phyloP scores from a whole-genome alignment of 2,329 filamentous ascomycete genomes.

The Sporothrix curviconia region DNA sequence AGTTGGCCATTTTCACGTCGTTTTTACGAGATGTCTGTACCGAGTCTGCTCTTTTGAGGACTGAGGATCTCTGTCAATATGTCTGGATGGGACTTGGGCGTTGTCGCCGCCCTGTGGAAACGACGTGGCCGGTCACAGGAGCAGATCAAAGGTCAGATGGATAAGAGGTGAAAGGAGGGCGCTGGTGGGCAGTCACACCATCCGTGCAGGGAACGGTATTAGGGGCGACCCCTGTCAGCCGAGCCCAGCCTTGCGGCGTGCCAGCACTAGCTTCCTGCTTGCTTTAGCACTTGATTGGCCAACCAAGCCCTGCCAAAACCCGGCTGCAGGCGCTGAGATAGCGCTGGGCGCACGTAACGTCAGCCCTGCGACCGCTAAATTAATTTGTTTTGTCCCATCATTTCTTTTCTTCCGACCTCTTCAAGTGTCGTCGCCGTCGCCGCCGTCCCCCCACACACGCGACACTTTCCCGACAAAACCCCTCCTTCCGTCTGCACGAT shows the following conservation, averaged over 20 bases:
- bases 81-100: no score
- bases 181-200: no score
- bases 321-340: neutral
- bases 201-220: no score
- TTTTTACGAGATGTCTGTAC: no score
- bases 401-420: neutral
- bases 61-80: no score
- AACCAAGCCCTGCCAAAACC: neutral
- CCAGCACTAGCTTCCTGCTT: conserved; percentile 5
- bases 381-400: no score
- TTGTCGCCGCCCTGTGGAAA: no score
- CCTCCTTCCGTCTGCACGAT: no score
- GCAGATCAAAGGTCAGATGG: no score
- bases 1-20: neutral
- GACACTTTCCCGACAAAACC: no score
- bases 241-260: conserved; percentile 4
- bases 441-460: neutral
- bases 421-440: neutral
- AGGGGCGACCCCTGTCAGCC: no score
- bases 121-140: neutral
- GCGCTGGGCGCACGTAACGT: neutral
- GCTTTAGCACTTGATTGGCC: neutral
- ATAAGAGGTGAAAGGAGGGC: conserved; percentile 6
- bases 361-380: conserved; percentile 4
- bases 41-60: no score